These are phyloP conservation scores for Prunus kanzakura DNA, from an alignment of 306 rosid genomes.

Conservation along the genomic window DNA sequence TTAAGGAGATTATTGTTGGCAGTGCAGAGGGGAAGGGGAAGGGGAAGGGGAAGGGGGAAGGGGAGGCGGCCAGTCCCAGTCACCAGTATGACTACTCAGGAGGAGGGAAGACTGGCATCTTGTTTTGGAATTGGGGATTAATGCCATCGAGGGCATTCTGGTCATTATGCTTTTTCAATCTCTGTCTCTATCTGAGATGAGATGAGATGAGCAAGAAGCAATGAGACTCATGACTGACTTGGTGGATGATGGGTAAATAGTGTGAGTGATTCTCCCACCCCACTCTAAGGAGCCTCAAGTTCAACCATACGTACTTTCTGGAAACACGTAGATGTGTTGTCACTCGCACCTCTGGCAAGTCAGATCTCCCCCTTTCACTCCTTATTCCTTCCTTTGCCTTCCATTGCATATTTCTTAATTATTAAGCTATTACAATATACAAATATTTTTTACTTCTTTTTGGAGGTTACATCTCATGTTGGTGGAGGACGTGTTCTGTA, in stretches of 20 bases:
- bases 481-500: too few species aligned
- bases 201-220: too few species aligned
- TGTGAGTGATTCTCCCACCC: not conserved
- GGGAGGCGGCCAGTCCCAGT: not conserved
- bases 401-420: not conserved
- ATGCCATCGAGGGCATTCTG: not conserved
- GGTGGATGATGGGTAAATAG: not conserved
- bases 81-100: not conserved
- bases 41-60: too few species aligned
- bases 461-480: not conserved
- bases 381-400: not conserved
- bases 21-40: not conserved
- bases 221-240: not conserved
- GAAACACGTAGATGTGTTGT: not conserved
- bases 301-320: not conserved
- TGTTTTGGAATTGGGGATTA: not conserved
- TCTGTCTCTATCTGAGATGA: too few species aligned
- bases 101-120: not conserved
- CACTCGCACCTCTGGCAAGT: not conserved
- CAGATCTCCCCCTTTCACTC: not conserved
- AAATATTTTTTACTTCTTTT: not conserved
- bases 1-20: not conserved
- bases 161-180: not conserved
- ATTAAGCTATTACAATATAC: not conserved
- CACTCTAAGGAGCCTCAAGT: not conserved